Base-by-base conservation (phyloP, 2,329 filamentous ascomycete genomes). In the Neonectria neomacrospora region DNA sequence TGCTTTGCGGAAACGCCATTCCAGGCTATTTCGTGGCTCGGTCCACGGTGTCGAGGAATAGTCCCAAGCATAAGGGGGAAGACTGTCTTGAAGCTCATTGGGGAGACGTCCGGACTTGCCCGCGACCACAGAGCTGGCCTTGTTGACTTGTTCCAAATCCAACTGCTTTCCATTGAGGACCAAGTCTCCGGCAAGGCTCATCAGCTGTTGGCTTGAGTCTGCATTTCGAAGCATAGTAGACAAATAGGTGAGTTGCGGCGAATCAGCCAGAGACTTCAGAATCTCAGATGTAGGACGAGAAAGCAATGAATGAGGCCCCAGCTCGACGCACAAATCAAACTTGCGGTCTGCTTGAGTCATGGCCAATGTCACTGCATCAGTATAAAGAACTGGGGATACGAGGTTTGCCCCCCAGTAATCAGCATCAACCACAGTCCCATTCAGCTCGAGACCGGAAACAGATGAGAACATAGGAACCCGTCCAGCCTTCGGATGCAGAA, bases 11-110 rank as follows among this genome's bases (percentile, higher is more conserved):
- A 71, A 71, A 30, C 69, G 69, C 69, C 69, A 71, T 51, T 71
- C 69, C 45, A 18, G n/a, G 20, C 69, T 71, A 12, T 71, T 71
- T 41, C 47, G 58, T 26, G 69, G 69, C 39, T 71, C 69, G 0
- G 67, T 70, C 69, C 69, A 71, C 0, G 69, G 67, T 1, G 69
- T 71, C 0, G 69, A 71, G 14, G 69, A 71, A 41, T 71, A 70
- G 9, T 71, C 69, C 69, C 69, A 71, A 5, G 69, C 69, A 52
- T 71, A 71, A 12, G 67, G 47, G 3, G 69, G 69, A 18, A 71
- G 58, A 11, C 54, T 67, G 57, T 71, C 69, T 42, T 71, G 69
- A 6, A 71, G 22, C 1, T 71, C 23, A 6, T 68, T 71, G 22
- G 68, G 68, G 18, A 71, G 68, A 54, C 65, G 68, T 28, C 20